Conservation (phyloP, 2,329 filamentous ascomycete genomes). For the Neopestalotiopsis rosae region DNA sequence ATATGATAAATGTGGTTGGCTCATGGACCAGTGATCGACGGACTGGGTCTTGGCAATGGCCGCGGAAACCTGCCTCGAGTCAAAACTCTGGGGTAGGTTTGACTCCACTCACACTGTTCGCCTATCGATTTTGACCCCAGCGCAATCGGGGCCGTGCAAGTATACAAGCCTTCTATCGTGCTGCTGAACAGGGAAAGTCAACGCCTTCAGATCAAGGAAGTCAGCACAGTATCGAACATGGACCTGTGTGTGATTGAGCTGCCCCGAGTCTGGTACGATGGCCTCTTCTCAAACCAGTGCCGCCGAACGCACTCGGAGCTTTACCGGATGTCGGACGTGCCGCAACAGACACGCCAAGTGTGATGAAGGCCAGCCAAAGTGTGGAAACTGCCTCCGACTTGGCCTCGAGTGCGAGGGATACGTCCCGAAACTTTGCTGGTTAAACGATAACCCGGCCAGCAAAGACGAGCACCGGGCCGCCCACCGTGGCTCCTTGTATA, state of each 20-base stretch:
- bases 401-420: conserved; percentile 46
- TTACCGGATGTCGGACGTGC: conserved; percentile 41
- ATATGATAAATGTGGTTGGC: background rate
- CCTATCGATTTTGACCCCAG: background rate
- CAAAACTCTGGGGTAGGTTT: background rate
- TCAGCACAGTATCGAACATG: background rate
- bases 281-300: background rate
- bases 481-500: conserved; percentile 35
- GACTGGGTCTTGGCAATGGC: background rate
- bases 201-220: background rate
- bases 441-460: conserved; percentile 26
- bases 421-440: conserved; percentile 40
- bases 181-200: conserved; percentile 8
- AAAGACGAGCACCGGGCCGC: conserved; percentile 25
- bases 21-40: background rate
- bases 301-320: conserved; percentile 27
- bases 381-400: conserved; percentile 41
- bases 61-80: background rate
- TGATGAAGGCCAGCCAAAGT: conserved; percentile 46
- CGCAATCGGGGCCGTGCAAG: background rate
- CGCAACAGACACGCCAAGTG: conserved; percentile 49
- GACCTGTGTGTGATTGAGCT: background rate
- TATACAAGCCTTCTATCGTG: background rate
- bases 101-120: background rate
- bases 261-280: background rate